Percentiles rank a stretch among this genome's conserved stretches.
Conservation (phyloP, 495 filamentous ascomycete genomes). For the Penicillium maclennaniae region DNA sequence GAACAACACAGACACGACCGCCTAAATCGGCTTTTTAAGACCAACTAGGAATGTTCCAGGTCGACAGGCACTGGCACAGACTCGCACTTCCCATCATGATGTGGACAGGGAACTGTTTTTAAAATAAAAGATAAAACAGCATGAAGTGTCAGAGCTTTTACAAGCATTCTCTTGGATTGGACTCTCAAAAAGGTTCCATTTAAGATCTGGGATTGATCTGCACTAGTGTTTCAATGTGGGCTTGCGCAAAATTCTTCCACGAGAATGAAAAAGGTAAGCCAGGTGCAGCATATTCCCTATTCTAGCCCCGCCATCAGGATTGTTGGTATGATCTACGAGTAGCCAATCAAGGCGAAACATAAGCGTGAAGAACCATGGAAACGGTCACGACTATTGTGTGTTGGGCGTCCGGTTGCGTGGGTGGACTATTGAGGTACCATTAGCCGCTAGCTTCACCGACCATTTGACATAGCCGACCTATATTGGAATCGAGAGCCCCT, state of each 20-base stretch:
- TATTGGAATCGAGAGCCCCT: background rate
- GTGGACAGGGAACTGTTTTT: background rate
- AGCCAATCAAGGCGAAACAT: constrained; percentile 1
- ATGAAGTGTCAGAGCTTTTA: background rate
- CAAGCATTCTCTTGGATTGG: background rate
- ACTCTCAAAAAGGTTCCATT: background rate
- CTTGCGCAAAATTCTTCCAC: background rate
- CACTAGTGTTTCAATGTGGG: background rate
- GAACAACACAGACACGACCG: background rate
- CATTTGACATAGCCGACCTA: constrained; percentile 9
- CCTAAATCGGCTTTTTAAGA: background rate
- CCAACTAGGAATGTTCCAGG: background rate
- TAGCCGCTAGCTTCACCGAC: constrained; percentile 12
- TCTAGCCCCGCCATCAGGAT: background rate
- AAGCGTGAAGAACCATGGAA: constrained; percentile 12
- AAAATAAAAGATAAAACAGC: background rate
- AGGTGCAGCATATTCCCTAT: background rate
- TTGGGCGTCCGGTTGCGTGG: background rate
- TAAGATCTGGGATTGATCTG: background rate
- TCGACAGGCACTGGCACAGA: background rate
- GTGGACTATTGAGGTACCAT: constrained; percentile 25
- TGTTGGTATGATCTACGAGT: constrained; percentile 13
- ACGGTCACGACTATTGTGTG: constrained; percentile 8
- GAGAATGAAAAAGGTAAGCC: background rate
- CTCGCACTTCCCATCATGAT: background rate